Base-by-base conservation (phyloP, 1,139 yeast genomes). In the Diutina ranongensis region DNA sequence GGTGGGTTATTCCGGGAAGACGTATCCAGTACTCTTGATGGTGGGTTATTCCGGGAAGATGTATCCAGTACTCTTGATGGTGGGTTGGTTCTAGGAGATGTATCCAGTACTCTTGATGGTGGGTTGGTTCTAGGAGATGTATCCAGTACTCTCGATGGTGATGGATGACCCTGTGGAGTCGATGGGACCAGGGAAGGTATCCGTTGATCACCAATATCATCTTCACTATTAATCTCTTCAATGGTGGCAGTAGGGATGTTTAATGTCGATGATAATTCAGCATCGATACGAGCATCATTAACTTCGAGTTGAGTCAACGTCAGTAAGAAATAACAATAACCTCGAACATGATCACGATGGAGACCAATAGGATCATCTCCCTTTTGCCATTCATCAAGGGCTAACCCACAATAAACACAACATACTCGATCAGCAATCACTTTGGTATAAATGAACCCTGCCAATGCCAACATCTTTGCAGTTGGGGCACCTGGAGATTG, bases 341-440 rank as follows among this genome's bases (percentile, higher is more conserved):
- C 62, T 0, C 68, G 67, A 7, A 67, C 61, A 49, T 78, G 64
- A 34, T 62, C 60, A 28, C 55, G 57, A 55, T 80, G 86, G 47
- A 76, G 84, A 3, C 52, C 60, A 27, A 72, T 51, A 0, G 94
- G 94, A 49, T 74, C 78, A 60, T 86, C 95, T 2, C 67, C 67
- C 1, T 63, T 60, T 51, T 77, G 86, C 95, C 95, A 86, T 3
- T 79, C 80, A 51, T 80, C 86, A 19, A 86, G 64, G 1, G 80
- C 68, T 18, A 79, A 65, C 7, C 75, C 80, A 59, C 95, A 86
- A 55, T 82, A 83, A 50, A 80, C 68, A 54, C 95, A 86, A 12
- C 73, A 68, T 0, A 78, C 84, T n/a, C 76, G 63, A 56, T 84
- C 94, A 51, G 80, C 52, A 3, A 64, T 61, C 13, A 60, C 52